These are phyloP conservation scores for Rhododendron ovatum DNA, from an alignment of 148 eudicot species.

Conservation along the genomic window DNA sequence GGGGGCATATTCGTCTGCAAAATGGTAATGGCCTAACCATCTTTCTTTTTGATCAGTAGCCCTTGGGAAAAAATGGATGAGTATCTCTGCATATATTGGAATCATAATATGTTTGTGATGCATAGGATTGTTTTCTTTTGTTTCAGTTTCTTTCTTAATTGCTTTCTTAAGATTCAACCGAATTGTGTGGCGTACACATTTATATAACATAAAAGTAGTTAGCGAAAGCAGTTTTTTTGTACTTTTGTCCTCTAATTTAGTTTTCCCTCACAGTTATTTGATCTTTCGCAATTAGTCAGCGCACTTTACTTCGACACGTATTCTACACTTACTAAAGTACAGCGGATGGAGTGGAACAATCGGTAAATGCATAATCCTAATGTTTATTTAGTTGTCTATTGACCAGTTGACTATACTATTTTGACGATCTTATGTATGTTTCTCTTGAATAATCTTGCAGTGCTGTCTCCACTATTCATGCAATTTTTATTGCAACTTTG, in stretches of 20 bases:
- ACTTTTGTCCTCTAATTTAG: neutral
- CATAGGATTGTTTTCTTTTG: neutral
- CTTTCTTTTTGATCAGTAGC: neutral
- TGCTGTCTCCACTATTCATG: constrained; percentile 86
- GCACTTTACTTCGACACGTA: constrained; percentile 68
- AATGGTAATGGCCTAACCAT: constrained; percentile 50
- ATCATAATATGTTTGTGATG: neutral
- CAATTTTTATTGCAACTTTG: constrained; percentile 72
- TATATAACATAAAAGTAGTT: neutral
- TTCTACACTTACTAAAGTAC: constrained; percentile 66
- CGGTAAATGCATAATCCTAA: constrained; percentile 43
- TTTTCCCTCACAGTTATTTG: constrained; percentile 52
- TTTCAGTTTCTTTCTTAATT: neutral
- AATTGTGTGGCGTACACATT: neutral
- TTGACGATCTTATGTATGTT: neutral
- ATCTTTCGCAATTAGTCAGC: constrained; percentile 69
- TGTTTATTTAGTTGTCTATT: neutral
- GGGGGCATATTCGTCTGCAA: constrained; percentile 71
- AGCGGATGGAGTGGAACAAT: constrained; percentile 87
- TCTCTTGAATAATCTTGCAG: constrained; percentile 35
- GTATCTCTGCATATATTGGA: neutral
- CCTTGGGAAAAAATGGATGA: neutral
- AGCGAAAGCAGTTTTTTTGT: neutral
- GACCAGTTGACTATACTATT: neutral
- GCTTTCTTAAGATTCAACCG: neutral